Percentiles rank a stretch among this genome's conserved stretches.
These are phyloP conservation scores for Picea glauca DNA, from an alignment of 75 land plant genomes.

Conservation along the genomic window DNA sequence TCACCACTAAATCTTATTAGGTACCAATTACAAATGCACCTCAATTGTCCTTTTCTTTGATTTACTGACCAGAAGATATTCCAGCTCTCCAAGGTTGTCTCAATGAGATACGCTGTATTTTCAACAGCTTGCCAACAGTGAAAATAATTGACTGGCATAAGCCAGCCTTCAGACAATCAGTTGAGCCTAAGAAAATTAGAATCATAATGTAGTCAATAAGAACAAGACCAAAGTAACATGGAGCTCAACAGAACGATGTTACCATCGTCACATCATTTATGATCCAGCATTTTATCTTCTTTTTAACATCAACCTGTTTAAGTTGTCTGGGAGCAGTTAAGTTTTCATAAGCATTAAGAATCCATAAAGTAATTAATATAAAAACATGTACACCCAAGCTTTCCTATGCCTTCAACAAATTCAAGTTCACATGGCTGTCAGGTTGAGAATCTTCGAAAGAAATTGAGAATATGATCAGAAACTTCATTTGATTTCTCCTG, in stretches of 20 bases:
- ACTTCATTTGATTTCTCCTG: conserved; percentile 39
- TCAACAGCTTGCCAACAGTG: no score
- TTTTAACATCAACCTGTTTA: neutral
- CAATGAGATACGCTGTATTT: no score
- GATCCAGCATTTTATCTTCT: no score
- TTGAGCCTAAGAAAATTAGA: no score
- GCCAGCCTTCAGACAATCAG: no score
- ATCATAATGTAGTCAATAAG: no score
- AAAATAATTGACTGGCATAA: no score
- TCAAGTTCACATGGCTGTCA: neutral
- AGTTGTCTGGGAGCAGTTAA: neutral
- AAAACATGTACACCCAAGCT: no score
- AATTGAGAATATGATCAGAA: conserved; percentile 30
- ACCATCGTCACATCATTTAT: no score
- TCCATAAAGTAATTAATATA: neutral
- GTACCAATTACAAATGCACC: neutral
- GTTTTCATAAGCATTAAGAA: neutral
- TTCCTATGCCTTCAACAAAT: no score
- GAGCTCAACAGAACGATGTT: no score
- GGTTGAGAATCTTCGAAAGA: conserved; percentile 17
- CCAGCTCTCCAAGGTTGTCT: neutral
- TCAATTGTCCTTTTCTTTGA: neutral
- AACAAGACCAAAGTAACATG: no score
- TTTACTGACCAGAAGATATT: neutral
- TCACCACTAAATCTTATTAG: neutral